Percentiles rank a stretch among this genome's conserved stretches.
Conservation (phyloP, 306 rosid genomes). For the Leucaena leucocephala region DNA sequence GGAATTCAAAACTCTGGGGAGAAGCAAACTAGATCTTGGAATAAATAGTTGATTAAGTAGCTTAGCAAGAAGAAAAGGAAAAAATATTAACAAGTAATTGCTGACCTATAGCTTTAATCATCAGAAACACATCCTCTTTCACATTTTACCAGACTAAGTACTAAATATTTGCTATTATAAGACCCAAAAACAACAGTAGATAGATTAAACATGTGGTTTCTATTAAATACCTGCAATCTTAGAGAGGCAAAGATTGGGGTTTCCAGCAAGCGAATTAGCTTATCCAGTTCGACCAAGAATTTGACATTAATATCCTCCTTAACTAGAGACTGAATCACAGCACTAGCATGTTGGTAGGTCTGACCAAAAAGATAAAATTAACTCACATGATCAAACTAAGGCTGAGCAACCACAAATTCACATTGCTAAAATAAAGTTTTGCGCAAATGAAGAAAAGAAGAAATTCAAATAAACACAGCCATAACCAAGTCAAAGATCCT, state of each 20-base stretch:
- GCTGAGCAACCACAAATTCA: conserved; percentile 30
- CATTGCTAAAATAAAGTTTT: background rate
- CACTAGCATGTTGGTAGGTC: conserved; percentile 92
- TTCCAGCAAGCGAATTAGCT: conserved; percentile 90
- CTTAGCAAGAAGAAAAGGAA: background rate
- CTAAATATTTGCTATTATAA: conserved; percentile 31
- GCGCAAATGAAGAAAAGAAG: background rate
- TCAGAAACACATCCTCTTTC: conserved; percentile 17
- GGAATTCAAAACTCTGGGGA: background rate
- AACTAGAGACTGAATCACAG: conserved; percentile 82
- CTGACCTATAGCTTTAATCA: background rate
- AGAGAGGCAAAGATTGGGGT: conserved; percentile 89
- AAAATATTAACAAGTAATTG: background rate
- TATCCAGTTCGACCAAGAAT: conserved; percentile 93
- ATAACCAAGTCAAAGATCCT: conserved; percentile 6
- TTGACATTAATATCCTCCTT: conserved; percentile 91
- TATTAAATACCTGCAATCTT: conserved; percentile 80
- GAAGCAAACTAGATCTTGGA: conserved; percentile 12
- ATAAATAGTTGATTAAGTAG: background rate
- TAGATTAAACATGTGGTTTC: conserved; percentile 23
- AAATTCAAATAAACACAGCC: conserved; percentile 20
- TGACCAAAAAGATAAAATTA: conserved; percentile 47
- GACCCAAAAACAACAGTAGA: conserved; percentile 27
- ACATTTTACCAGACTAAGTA: conserved; percentile 30
- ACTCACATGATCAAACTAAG: conserved; percentile 27